Percentiles rank a stretch among this genome's conserved stretches.
Conservation (phyloP, 2,329 filamentous ascomycete species). For the Diaporthe ilicicola region DNA sequence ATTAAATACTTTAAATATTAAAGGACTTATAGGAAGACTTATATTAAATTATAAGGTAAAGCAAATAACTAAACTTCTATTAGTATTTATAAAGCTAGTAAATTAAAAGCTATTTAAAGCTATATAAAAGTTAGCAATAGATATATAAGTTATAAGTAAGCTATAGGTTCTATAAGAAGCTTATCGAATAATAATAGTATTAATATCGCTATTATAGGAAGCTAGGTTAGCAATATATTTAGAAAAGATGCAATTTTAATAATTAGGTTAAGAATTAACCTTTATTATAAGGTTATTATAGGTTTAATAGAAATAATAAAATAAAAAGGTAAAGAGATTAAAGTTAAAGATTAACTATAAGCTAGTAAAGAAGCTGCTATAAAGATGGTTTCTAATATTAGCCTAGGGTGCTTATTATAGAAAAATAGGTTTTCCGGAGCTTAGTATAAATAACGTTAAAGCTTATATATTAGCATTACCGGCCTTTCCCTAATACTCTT, state of each 20-base stretch:
- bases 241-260: not conserved
- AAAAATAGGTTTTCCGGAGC: too few species aligned
- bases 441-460: too few species aligned
- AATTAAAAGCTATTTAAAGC: not conserved
- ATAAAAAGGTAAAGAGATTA: not conserved
- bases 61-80: not conserved
- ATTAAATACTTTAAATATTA: not conserved
- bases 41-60: not conserved
- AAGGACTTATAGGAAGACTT: not conserved
- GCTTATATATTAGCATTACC: too few species aligned
- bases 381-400: too few species aligned
- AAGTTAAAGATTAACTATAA: too few species aligned
- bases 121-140: not conserved
- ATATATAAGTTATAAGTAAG: not conserved
- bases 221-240: not conserved
- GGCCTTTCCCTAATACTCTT: too few species aligned
- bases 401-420: too few species aligned
- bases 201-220: not conserved
- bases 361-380: too few species aligned
- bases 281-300: not conserved
- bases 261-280: not conserved
- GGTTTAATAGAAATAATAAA: not conserved
- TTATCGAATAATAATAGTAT: not conserved
- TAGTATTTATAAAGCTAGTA: not conserved
- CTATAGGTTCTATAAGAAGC: not conserved